Conservation (phyloP, 1,139 yeast genomes). For the Suhomyces atakaporum region DNA sequence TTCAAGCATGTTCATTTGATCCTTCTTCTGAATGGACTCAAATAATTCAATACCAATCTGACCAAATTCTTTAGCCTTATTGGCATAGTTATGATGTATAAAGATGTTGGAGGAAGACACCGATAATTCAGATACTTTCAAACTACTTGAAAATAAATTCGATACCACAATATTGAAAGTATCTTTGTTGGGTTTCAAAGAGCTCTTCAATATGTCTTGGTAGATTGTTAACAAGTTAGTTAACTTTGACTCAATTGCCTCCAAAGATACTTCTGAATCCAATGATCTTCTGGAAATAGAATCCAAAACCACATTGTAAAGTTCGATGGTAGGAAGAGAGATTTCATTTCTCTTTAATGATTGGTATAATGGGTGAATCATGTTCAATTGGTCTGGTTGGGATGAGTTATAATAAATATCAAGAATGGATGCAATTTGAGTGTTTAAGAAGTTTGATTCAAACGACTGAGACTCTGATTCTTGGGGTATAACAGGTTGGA, state of each 20-base stretch:
- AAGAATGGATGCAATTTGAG: slow-evolving; percentile 26
- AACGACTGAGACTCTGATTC: slow-evolving; percentile 16
- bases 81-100: slow-evolving; percentile 5
- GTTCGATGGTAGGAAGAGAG: slow-evolving; percentile 32
- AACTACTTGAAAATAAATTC: slow-evolving; percentile 53
- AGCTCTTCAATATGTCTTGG: slow-evolving; percentile 53
- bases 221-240: slow-evolving; percentile 65
- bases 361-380: slow-evolving; percentile 47
- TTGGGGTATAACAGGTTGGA: not conserved
- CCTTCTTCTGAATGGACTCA: slow-evolving; percentile 38
- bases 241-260: slow-evolving; percentile 42
- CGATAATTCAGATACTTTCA: slow-evolving; percentile 25
- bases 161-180: slow-evolving; percentile 57
- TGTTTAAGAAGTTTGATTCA: slow-evolving; percentile 23
- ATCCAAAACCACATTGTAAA: slow-evolving; percentile 39
- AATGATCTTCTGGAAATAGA: slow-evolving; percentile 36
- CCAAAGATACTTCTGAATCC: slow-evolving; percentile 26
- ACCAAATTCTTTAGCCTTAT: slow-evolving; percentile 54
- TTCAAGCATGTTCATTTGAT: slow-evolving; percentile 28
- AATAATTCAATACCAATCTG: slow-evolving; percentile 65
- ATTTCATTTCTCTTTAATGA: slow-evolving; percentile 41
- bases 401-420: slow-evolving; percentile 18
- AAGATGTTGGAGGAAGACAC: slow-evolving; percentile 10
- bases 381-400: slow-evolving; percentile 27
- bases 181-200: slow-evolving; percentile 52